A percentile compares a stretch with the other conserved stretches of the same genome.
These are phyloP conservation scores for Filosporella fistucella DNA, from an alignment of 495 filamentous ascomycete genomes.

Conservation along the genomic window DNA sequence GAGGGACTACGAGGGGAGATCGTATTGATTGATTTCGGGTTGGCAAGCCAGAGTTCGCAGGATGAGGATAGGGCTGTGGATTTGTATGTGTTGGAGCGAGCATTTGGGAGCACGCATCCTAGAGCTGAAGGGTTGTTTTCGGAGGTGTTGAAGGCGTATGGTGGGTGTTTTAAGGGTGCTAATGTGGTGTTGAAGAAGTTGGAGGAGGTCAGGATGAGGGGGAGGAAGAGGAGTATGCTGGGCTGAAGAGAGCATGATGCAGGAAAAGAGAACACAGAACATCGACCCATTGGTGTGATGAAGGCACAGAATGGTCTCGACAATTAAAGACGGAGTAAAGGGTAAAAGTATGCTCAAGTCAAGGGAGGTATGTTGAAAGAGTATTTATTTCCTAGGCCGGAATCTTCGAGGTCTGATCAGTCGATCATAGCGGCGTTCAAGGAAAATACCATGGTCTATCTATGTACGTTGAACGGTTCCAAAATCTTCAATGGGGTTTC, in stretches of 20 bases:
- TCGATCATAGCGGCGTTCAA: too few relatives aligned
- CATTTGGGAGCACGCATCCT: constrained; percentile 95
- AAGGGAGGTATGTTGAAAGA: too few relatives aligned
- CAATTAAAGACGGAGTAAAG: too few relatives aligned
- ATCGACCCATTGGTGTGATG: too few relatives aligned
- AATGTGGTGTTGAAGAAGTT: constrained; percentile 57
- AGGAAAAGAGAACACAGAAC: too few relatives aligned
- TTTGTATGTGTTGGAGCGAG: constrained; percentile 92
- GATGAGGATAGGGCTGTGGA: constrained; percentile 96
- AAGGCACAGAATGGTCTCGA: too few relatives aligned
- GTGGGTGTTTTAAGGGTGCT: constrained; percentile 44
- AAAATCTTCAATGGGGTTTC: too few relatives aligned
- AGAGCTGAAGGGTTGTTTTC: constrained; percentile 73
- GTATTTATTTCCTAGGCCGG: too few relatives aligned
- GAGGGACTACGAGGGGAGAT: constrained; percentile 60
- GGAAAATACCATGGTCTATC: too few relatives aligned
- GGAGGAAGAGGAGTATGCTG: constrained; percentile 97
- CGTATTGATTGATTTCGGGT: constrained; percentile 91
- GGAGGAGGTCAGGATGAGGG: constrained; percentile 91
- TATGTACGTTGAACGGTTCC: too few relatives aligned
- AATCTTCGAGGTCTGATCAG: too few relatives aligned
- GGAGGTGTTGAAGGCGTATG: constrained; percentile 50
- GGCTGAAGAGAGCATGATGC: constrained; percentile 45
- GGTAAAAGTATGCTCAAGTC: too few relatives aligned
- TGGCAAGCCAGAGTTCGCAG: constrained; percentile 74